Conservation (phyloP, 2,329 filamentous ascomycete species). For the Pseudogymnoascus sp. region DNA sequence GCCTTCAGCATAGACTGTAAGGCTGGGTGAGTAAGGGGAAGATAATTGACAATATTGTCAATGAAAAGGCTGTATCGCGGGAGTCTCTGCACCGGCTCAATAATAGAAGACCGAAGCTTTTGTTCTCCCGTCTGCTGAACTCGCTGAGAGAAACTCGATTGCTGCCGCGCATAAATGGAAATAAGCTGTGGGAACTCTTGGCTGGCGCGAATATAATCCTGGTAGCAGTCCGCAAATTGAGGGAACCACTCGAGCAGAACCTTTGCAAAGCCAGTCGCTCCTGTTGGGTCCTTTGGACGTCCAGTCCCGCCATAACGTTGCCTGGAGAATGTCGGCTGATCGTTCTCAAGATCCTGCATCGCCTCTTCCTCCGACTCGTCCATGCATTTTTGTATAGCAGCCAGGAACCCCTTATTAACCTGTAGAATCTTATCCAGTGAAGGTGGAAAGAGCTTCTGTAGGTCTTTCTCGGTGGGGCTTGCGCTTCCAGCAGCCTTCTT, state of each 20-base stretch:
- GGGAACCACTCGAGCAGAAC: conserved; percentile 88
- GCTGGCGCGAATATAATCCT: conserved; percentile 87
- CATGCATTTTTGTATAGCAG: conserved; percentile 67
- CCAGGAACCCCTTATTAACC: conserved; percentile 74
- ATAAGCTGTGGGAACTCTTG: conserved; percentile 79
- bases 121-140: conserved; percentile 85
- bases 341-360: conserved; percentile 64
- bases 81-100: conserved; percentile 91
- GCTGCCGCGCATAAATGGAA: conserved; percentile 69
- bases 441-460: conserved; percentile 72
- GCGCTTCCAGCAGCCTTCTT: conserved; percentile 52
- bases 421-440: conserved; percentile 75
- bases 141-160: conserved; percentile 75
- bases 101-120: conserved; percentile 80
- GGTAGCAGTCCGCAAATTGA: conserved; percentile 83
- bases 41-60: conserved; percentile 82
- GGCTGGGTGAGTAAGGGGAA: conserved; percentile 81
- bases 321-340: conserved; percentile 42
- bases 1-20: conserved; percentile 79
- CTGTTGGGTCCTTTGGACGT: conserved; percentile 64
- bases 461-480: conserved; percentile 65
- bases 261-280: conserved; percentile 70
- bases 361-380: conserved; percentile 80
- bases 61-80: conserved; percentile 95
- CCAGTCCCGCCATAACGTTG: conserved; percentile 40